Base-by-base conservation (phyloP, 2,329 filamentous ascomycete genomes). In the Beauveria bassiana region DNA sequence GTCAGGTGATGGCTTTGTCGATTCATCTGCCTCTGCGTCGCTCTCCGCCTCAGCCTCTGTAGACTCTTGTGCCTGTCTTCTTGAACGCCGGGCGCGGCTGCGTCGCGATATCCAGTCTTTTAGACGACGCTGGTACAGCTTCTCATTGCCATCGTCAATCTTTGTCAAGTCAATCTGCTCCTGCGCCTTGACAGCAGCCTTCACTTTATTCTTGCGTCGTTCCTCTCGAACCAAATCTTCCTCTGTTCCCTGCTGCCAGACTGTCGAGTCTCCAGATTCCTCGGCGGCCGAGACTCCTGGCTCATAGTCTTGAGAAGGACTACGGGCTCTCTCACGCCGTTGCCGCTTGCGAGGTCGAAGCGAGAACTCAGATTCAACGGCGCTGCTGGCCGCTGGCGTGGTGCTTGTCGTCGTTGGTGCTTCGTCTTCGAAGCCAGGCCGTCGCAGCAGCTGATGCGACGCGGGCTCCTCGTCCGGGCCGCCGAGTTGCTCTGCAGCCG, bases 111-210 rank as follows among this genome's bases (percentile, higher is more conserved):
- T 81, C 95, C 95, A 99, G 60, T 84, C 84, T 24, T 84, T 81
- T 4, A 99, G 73, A 47, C 95, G 85, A 50, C 78, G 78, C 68
- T 91, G 88, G 71, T 96, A 99, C 22, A 92, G 80, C 0, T 80
- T 77, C 71, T 97, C 93, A 63, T 96, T 89, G 0, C 95, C 96
- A 72, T 99, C 95, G 68, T 99, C 95, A 22, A 97, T 79, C 61
- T 79, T 75, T 65, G 77, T 81, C 22, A 86, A 68, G 66, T 85
- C 79, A 12, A 84, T 68, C 57, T 75, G 74, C 6, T 72, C 74
- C 26, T 75, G 73, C 14, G 75, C 74, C 2, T 67, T 64, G 8
- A 67, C 66, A 24, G 67, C 71, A 50, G 66, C 72, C 67, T 73
- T 79, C 20, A 72, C 73, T 62, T 76, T 74, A 40, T 74, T 78